phyloP scores from a whole-genome alignment of 2,329 filamentous ascomycete species.

The Golovinomyces cichoracearum region DNA sequence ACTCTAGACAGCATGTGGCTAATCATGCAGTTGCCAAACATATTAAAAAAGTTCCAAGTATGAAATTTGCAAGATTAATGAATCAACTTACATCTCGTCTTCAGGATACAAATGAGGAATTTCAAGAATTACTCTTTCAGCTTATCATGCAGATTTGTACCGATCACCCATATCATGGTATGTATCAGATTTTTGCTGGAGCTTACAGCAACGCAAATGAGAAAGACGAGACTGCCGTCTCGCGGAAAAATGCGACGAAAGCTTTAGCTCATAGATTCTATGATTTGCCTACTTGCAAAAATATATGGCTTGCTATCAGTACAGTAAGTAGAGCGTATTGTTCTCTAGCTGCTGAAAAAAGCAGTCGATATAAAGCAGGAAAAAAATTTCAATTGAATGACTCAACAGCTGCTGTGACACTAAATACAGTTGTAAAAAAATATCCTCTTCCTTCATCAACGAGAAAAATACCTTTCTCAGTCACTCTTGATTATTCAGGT shows the following conservation, averaged over 20 bases:
- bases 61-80: slow-evolving; percentile 80
- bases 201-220: slow-evolving; percentile 40
- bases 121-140: slow-evolving; percentile 49
- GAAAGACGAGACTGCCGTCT: slow-evolving; percentile 48
- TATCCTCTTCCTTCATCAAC: slow-evolving; percentile 68
- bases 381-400: slow-evolving; percentile 37
- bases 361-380: slow-evolving; percentile 40
- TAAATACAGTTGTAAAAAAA: slow-evolving; percentile 36
- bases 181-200: slow-evolving; percentile 86
- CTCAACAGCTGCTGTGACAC: slow-evolving; percentile 31
- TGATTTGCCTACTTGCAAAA: slow-evolving; percentile 23
- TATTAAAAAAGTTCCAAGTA: slow-evolving; percentile 51
- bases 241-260: slow-evolving; percentile 47
- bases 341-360: slow-evolving; percentile 35
- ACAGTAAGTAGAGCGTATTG: slow-evolving; percentile 44
- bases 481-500: slow-evolving; percentile 46
- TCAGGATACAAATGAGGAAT: slow-evolving; percentile 39
- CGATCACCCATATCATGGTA: slow-evolving; percentile 87
- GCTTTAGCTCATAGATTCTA: slow-evolving; percentile 34
- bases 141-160: slow-evolving; percentile 63
- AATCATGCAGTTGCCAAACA: slow-evolving; percentile 51
- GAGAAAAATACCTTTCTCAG: slow-evolving; percentile 52
- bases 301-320: slow-evolving; percentile 45
- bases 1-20: slow-evolving; percentile 47
- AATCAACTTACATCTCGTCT: slow-evolving; percentile 91